Evolutionary conservation across 345 rosid genomes (phyloP).

Genomic region (Citrus medica): DNA sequence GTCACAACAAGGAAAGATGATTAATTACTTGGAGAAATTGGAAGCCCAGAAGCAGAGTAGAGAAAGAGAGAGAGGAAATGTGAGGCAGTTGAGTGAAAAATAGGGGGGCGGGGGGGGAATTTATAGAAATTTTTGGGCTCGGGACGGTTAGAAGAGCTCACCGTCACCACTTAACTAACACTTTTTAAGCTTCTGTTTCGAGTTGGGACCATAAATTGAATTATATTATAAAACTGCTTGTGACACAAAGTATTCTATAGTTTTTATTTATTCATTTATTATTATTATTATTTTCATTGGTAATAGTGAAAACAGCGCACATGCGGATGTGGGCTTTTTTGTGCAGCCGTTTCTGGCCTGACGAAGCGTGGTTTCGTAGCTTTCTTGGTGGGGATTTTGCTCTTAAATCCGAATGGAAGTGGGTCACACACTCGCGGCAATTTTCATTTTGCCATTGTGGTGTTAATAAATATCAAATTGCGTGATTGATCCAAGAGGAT

Average conservation of each 20-base stretch:
- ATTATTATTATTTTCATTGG: too few species aligned
- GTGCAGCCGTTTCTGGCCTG: conserved; percentile 5
- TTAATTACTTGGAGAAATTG: conserved; percentile 30
- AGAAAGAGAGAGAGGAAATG: conserved; percentile 12
- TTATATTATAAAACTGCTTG: conserved; percentile 9
- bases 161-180: neutral
- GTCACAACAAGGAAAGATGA: conserved; percentile 9
- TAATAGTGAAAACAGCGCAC: conserved; percentile 18
- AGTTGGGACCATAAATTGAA: conserved; percentile 30
- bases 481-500: too few species aligned
- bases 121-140: conserved; percentile 40
- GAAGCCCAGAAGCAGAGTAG: conserved; percentile 7
- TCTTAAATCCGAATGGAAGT: conserved; percentile 38
- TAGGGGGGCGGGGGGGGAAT: conserved; percentile 25
- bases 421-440: conserved; percentile 24
- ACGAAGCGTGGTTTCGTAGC: conserved; percentile 31
- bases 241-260: neutral
- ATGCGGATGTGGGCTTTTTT: conserved; percentile 6
- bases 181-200: conserved; percentile 27
- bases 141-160: conserved; percentile 1
- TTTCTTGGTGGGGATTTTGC: conserved; percentile 14
- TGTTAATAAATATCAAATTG: too few species aligned
- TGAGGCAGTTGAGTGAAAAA: conserved; percentile 35
- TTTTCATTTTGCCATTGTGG: neutral
- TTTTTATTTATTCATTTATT: neutral